Evolutionary conservation across 75 land plant genomes (phyloP).

Genomic region (Azolla pinnata): DNA sequence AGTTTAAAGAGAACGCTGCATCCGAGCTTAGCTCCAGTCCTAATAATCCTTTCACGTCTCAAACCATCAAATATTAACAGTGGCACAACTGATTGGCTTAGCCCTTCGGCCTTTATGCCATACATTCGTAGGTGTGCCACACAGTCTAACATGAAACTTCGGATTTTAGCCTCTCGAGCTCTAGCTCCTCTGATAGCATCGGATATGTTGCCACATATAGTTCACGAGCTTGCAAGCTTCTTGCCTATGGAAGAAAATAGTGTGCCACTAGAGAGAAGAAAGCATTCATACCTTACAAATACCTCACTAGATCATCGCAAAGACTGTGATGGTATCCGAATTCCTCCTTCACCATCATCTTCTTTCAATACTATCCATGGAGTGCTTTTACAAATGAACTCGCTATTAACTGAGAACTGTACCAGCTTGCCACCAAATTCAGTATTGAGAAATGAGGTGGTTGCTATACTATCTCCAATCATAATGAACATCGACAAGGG

Average conservation of each 20-base stretch:
- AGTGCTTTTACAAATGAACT: constrained; percentile 56
- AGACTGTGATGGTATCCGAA: too few species aligned
- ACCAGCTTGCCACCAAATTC: constrained; percentile 42
- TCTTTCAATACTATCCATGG: constrained; percentile 79
- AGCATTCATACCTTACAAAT: background rate
- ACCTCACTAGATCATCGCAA: background rate
- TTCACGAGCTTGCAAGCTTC: constrained; percentile 41
- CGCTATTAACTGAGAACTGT: constrained; percentile 67
- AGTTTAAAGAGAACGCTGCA: constrained; percentile 59
- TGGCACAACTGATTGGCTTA: constrained; percentile 59
- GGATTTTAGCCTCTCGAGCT: constrained; percentile 91
- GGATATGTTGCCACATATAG: constrained; percentile 47
- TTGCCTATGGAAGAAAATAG: constrained; percentile 32
- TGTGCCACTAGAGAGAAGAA: background rate
- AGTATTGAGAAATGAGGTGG: constrained; percentile 40
- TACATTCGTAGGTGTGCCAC: constrained; percentile 72
- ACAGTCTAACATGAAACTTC: constrained; percentile 70
- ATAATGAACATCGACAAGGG: background rate
- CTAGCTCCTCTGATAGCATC: constrained; percentile 70
- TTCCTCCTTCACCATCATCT: background rate
- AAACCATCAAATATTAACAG: constrained; percentile 71
- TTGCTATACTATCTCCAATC: constrained; percentile 7
- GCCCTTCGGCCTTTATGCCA: constrained; percentile 72
- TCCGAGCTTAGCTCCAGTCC: constrained; percentile 90
- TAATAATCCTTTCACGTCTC: constrained; percentile 87